These are phyloP conservation scores for Myrmaecium sp. DNA, from an alignment of 2,329 filamentous ascomycete genomes.

Conservation along the genomic window DNA sequence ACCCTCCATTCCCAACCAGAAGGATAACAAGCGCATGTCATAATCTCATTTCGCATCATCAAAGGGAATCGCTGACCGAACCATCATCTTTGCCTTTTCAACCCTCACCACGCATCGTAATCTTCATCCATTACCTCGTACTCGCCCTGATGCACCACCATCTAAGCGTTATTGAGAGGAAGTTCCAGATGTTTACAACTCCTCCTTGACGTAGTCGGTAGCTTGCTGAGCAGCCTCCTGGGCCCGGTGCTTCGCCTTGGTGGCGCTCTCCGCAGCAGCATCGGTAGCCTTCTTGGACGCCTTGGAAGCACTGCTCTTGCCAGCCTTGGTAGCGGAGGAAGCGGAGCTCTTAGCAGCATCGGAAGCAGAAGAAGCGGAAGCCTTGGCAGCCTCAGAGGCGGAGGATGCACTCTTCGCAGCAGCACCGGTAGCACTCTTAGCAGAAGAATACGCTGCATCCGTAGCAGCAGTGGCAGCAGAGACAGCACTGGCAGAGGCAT, in stretches of 20 bases:
- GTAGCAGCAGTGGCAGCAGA: conserved; percentile 9
- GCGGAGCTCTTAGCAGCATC: conserved; percentile 17
- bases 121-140: too few species aligned
- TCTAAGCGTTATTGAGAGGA: too few species aligned
- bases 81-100: too few species aligned
- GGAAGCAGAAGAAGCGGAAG: conserved; percentile 16
- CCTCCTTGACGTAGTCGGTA: conserved; percentile 23
- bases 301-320: conserved; percentile 10
- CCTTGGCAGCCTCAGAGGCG: conserved; percentile 14
- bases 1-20: too few species aligned
- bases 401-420: conserved; percentile 11
- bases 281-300: conserved; percentile 15
- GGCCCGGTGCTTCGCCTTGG: conserved; percentile 7
- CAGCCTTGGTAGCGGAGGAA: conserved; percentile 15
- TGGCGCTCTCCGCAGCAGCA: conserved; percentile 15
- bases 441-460: conserved; percentile 7
- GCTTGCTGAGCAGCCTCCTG: conserved; percentile 13
- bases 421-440: conserved; percentile 10
- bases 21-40: too few species aligned
- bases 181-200: conserved; percentile 21
- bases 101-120: too few species aligned
- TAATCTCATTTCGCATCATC: too few species aligned
- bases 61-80: too few species aligned
- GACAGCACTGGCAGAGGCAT: conserved; percentile 11
- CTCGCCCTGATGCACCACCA: too few species aligned